These are phyloP conservation scores for Ustilago bromivora DNA, from an alignment of 1,284 basidiomycete genomes.

Conservation along the genomic window DNA sequence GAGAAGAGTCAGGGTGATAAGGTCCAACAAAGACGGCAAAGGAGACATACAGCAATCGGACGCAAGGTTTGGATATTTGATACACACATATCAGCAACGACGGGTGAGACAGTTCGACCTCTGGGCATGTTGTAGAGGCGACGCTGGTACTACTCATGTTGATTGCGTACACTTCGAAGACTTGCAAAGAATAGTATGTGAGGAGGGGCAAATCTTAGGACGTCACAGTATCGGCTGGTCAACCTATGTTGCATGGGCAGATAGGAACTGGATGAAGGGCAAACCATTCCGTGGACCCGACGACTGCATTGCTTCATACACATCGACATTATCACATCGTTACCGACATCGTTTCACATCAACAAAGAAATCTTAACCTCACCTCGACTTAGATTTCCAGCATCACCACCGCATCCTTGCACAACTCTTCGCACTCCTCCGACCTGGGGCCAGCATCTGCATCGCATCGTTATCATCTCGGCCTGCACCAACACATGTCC, in stretches of 20 bases:
- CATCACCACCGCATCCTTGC: background rate
- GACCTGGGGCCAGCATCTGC: background rate
- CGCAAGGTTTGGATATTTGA: background rate
- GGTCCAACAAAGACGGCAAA: background rate
- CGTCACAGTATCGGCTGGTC: background rate
- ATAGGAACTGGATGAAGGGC: background rate
- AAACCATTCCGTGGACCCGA: background rate
- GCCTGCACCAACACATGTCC: background rate
- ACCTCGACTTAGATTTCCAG: background rate
- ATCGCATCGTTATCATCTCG: conserved; percentile 5
- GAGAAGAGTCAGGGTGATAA: background rate
- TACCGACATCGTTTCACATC: background rate
- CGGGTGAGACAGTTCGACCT: no score
- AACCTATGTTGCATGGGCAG: background rate
- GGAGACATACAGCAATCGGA: background rate
- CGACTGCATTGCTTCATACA: background rate
- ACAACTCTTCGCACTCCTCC: background rate
- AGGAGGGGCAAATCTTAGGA: no score
- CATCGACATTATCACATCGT: background rate
- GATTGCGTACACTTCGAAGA: background rate
- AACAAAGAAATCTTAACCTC: background rate
- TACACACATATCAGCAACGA: no score
- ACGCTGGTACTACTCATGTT: background rate
- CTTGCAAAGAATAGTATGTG: no score
- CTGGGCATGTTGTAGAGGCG: background rate